Base-by-base conservation (phyloP, 2,329 filamentous ascomycete genomes). In the Paraphaeosphaeria sporulosa region DNA sequence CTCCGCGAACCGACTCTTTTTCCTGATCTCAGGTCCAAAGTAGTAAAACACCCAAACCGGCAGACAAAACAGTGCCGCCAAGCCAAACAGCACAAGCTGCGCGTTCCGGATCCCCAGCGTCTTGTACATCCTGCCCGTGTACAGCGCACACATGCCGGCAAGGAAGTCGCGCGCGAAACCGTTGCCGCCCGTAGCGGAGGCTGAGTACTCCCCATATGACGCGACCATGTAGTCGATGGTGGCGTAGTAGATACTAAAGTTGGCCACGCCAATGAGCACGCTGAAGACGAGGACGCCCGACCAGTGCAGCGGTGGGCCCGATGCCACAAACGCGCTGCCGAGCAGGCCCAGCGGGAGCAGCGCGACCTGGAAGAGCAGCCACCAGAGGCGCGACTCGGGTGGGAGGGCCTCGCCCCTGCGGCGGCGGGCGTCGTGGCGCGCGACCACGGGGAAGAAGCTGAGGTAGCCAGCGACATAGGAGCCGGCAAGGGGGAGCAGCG, bases 171-270 rank as follows among this genome's bases (percentile, higher is more conserved):
- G 84, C 1, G 89, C 83, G 81, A 90, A 92, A 0, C 90, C 90
- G 63, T 93, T 93, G 12, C 90, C 90, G 44, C 90, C 90, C 0
- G 90, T 93, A 0, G 90, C 90, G 0, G 89, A 92, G 1, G 90
- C 90, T 3, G 89, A 86, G 74, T 91, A 93, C 43, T 61, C 86
- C 0, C 90, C 90, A 65, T 92, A 90, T 0, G 89, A 87, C 43
- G 87, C 88, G 15, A 92, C 85, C 87, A 92, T 92, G 79, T 93
- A 93, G 74, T 93, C 89, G 62, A 92, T 90, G 0, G 90, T 92
- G 0, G 89, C 88, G 85, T 90, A 91, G 78, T 92, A 91, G 59
- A 91, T 90, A 40, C 85, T 79, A 61, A 89, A 90, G 54, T 73
- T 93, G 48, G 90, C 90, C 57, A 92, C 88, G 23, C 89, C 90